Evolutionary conservation across 257 asterid genomes (phyloP).

Genomic region (Mentha longifolia): DNA sequence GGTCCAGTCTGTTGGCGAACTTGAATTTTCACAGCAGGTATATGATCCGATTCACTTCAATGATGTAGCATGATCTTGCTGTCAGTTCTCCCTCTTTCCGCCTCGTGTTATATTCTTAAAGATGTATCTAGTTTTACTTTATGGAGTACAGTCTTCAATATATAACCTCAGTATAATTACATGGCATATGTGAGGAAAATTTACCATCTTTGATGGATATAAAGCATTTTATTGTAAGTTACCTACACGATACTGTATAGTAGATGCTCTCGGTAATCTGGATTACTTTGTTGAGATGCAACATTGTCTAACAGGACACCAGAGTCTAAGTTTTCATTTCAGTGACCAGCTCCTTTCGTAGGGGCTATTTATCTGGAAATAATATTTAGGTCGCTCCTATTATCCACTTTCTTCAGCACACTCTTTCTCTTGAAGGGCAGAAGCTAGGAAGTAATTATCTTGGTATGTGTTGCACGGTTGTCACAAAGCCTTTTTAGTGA

Average conservation of each 20-base stretch:
- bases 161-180: background rate
- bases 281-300: background rate
- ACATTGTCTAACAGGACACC: background rate
- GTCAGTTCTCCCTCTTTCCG: background rate
- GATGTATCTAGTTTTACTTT: conserved; percentile 1
- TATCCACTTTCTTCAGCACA: background rate
- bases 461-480: conserved; percentile 8
- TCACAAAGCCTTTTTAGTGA: conserved; percentile 13
- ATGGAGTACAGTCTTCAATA: background rate
- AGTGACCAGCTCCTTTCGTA: background rate
- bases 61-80: conserved; percentile 14
- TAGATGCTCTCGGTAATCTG: background rate
- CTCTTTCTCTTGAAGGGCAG: background rate
- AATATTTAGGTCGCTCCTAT: background rate
- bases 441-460: background rate
- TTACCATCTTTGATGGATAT: background rate
- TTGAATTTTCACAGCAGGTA: conserved; percentile 96
- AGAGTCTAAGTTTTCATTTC: no score
- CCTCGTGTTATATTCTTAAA: background rate
- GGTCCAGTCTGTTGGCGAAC: conserved; percentile 93
- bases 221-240: background rate
- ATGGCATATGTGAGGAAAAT: background rate
- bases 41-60: conserved; percentile 24
- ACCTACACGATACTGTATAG: background rate
- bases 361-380: background rate